Conservation (phyloP, 768 basidiomycete species). For the Termitomyces sp. region DNA sequence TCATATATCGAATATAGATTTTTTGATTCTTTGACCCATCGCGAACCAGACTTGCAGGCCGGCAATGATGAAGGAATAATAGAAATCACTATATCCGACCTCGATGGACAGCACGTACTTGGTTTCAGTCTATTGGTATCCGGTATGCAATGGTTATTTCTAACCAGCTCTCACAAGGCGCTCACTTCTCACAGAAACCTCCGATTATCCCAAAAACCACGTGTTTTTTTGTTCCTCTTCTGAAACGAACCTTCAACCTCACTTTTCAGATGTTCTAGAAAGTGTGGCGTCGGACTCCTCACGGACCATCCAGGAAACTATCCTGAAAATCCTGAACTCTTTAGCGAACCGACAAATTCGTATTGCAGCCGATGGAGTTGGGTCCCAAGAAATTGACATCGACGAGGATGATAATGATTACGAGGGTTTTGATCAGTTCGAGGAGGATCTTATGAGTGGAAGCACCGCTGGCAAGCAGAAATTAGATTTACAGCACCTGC, state of each 20-base stretch:
- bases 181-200: constrained; percentile 38
- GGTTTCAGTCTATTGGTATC: constrained; percentile 46
- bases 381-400: constrained; percentile 23
- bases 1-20: not conserved
- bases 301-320: constrained; percentile 40
- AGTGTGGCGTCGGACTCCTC: constrained; percentile 40
- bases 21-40: not conserved
- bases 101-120: constrained; percentile 30
- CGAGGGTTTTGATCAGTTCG: constrained; percentile 33
- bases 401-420: constrained; percentile 38
- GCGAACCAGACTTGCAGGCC: constrained; percentile 38
- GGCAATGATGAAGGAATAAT: constrained; percentile 69
- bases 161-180: not conserved
- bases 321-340: constrained; percentile 39
- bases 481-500: constrained; percentile 25
- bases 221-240: constrained; percentile 53
- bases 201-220: constrained; percentile 63
- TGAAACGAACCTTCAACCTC: constrained; percentile 38
- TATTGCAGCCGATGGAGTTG: not conserved
- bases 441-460: constrained; percentile 10
- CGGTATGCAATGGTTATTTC: constrained; percentile 29
- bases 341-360: constrained; percentile 19
- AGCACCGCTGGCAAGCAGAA: constrained; percentile 17
- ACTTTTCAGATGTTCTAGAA: constrained; percentile 41
- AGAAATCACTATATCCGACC: constrained; percentile 42